A percentile compares a stretch with the other conserved stretches of the same genome.
Conservation (phyloP, 768 basidiomycete species). For the Calocera viscosa region DNA sequence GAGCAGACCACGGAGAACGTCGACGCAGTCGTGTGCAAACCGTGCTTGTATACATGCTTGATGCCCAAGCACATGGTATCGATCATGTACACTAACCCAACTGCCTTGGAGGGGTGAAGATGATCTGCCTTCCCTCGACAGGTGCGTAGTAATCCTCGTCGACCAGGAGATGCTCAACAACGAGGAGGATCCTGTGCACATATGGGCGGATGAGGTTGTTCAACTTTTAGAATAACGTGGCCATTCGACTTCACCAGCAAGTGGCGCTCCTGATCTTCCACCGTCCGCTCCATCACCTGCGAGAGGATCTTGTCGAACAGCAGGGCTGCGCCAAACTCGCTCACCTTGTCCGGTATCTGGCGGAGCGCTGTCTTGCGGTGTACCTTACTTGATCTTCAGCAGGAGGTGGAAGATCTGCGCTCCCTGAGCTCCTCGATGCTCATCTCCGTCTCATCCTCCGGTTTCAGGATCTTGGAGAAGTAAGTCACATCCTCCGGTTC, state of each 20-base stretch:
- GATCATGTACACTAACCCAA: constrained; percentile 99
- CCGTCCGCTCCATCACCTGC: constrained; percentile 90
- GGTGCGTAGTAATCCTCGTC: constrained; percentile 95
- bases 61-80: constrained; percentile 99
- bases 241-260: constrained; percentile 98
- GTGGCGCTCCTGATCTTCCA: constrained; percentile 98
- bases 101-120: constrained; percentile 98
- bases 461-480: constrained; percentile 88
- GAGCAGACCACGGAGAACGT: constrained; percentile 99
- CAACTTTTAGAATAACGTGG: constrained; percentile 93
- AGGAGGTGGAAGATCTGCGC: constrained; percentile 94
- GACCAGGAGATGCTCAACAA: constrained; percentile 96
- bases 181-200: constrained; percentile 98
- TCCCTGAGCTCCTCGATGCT: constrained; percentile 98
- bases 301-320: constrained; percentile 98
- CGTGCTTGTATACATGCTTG: too few relatives aligned
- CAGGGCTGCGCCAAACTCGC: constrained; percentile 95
- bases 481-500: constrained; percentile 97
- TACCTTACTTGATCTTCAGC: constrained; percentile 98
- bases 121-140: constrained; percentile 98
- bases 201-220: constrained; percentile 98
- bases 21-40: constrained; percentile 98
- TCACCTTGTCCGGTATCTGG: constrained; percentile 97
- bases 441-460: constrained; percentile 87
- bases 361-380: constrained; percentile 96